A percentile compares a stretch with the other conserved stretches of the same genome.
These are phyloP conservation scores for Clavariopsis aquatica DNA, from an alignment of 495 filamentous ascomycete species.

Conservation along the genomic window DNA sequence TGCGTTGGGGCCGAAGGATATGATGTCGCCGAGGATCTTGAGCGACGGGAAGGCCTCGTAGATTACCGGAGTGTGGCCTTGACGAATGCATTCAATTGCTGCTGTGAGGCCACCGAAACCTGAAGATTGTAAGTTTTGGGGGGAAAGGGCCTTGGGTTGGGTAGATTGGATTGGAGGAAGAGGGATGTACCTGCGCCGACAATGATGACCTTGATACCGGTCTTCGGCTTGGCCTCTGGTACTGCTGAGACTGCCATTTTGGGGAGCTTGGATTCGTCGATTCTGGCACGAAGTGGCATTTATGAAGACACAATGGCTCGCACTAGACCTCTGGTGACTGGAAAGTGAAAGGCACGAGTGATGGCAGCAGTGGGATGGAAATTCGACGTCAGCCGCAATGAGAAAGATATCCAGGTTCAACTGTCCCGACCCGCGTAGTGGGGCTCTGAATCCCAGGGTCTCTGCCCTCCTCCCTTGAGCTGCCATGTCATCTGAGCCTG, in stretches of 20 bases:
- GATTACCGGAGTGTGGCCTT: conserved; percentile 44
- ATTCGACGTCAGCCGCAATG: neutral
- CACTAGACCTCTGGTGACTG: too few species aligned
- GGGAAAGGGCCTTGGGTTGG: neutral
- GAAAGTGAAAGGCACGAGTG: too few species aligned
- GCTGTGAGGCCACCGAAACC: conserved; percentile 37
- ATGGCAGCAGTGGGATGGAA: too few species aligned
- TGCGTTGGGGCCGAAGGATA: conserved; percentile 63
- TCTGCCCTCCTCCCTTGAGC: neutral
- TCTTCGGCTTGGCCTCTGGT: conserved; percentile 21
- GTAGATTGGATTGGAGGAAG: neutral
- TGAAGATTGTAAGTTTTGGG: neutral
- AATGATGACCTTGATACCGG: conserved; percentile 43
- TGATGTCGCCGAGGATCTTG: conserved; percentile 63
- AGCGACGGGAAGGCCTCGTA: conserved; percentile 62
- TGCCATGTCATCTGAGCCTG: neutral
- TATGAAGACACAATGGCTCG: neutral
- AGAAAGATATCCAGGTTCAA: conserved; percentile 13
- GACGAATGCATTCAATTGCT: conserved; percentile 34
- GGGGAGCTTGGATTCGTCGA: conserved; percentile 27
- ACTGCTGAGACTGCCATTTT: conserved; percentile 24
- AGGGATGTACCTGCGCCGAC: conserved; percentile 38
- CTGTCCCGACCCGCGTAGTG: conserved; percentile 17
- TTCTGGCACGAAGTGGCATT: conserved; percentile 31
- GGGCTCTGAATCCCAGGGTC: conserved; percentile 15